Base-by-base conservation (phyloP, 768 basidiomycete genomes). In the Psilocybe tampanensis region DNA sequence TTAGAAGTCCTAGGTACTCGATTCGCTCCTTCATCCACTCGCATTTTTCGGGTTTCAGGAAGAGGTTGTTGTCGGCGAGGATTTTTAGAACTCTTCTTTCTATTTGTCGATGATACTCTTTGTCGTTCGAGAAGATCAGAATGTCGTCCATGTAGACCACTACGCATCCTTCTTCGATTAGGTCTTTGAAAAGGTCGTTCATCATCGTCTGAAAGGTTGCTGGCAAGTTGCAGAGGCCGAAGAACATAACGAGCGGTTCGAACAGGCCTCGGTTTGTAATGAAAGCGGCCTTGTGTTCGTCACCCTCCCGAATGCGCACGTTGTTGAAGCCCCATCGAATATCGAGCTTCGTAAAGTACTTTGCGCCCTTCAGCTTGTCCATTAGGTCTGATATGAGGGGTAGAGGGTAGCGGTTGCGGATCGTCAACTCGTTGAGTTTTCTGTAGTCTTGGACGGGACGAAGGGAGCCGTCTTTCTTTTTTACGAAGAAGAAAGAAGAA, bases 271-370 rank as follows among this genome's bases (percentile, higher is more conserved):
- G 55, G 15, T 70, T 63, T 0, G 71, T 76, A 1, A 55, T 59
- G 62, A 82, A 81, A 0, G 76, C 73, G 0, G 74, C 77, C 60
- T 81, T 81, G 72, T 71, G 75, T 59, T 79, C 66, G 55, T 81
- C 70, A 3, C 77, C 78, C 42, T 74, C 66, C 12, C 68, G 69
- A 21, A 82, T 73, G 2, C 74, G 62, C n/a, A 82, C 61, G 12
- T 76, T 74, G 60, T 80, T 74, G 59, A 72, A 82, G 0, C 72
- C 76, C 43, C 68, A 66, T 5, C 66, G 57, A 4, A 82, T 66
- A 60, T 83, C 77, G 11, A 82, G 54, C 43, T 72, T 72, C 1
- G 72, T 69, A 59, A 73, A 79, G 26, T 67, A 47, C 8, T 33
- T 61, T 60, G 45, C 29, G 5, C 29, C 29, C 29, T 29, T 29